A percentile compares a stretch with the other conserved stretches of the same genome.
These are phyloP conservation scores for Centaurea solstitialis DNA, from an alignment of 129 eudicot species.

Conservation along the genomic window DNA sequence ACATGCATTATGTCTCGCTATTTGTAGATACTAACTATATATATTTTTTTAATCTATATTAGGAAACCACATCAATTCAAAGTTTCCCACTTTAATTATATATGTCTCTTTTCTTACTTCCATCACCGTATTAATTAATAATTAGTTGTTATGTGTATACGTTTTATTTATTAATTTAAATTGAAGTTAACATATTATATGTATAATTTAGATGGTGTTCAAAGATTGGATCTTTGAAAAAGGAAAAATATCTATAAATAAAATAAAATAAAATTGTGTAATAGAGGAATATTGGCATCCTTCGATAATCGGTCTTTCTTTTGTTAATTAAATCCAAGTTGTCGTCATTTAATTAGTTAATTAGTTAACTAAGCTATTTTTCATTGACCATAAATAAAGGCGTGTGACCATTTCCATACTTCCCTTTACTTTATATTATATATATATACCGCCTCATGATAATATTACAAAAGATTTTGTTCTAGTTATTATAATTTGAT, in stretches of 20 bases:
- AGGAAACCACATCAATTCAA: constrained; percentile 7
- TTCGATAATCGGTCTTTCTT: constrained; percentile 21
- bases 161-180: neutral
- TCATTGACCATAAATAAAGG: constrained; percentile 11
- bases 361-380: neutral
- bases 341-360: neutral
- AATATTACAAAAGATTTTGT: neutral
- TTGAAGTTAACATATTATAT: neutral
- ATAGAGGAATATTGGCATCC: constrained; percentile 4
- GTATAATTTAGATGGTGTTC: constrained; percentile 1
- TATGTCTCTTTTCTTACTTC: neutral
- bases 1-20: constrained; percentile 13
- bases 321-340: constrained; percentile 2
- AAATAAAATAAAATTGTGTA: neutral
- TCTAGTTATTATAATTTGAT: neutral
- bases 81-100: neutral
- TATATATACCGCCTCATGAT: neutral
- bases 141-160: neutral
- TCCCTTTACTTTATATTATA: neutral
- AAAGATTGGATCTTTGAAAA: constrained; percentile 31
- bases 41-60: neutral
- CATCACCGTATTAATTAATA: neutral
- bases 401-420: neutral
- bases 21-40: neutral
- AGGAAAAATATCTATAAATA: neutral